Evolutionary conservation across 306 rosid genomes (phyloP), one percentile per base, ranked within the genome.

Genomic region (Boehmeria nivea): DNA sequence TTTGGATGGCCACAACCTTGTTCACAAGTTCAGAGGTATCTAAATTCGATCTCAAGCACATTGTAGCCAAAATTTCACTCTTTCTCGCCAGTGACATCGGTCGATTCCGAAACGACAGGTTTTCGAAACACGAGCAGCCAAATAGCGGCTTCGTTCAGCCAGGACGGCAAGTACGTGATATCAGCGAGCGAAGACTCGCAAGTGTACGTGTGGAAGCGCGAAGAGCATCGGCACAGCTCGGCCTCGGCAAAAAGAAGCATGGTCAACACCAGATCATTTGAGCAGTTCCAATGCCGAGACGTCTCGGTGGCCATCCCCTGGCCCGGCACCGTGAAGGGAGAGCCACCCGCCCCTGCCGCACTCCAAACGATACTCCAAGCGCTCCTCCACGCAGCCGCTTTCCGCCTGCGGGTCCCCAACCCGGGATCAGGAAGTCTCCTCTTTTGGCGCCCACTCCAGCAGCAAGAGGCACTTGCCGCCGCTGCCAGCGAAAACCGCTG

Each of bases 131-230:
- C 89, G 28, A 73, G 76, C 44, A 91, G 98, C 70, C 96, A 87
- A 74, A 85, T 91, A 24, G 73, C 85, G 60, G 91, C 85, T 11
- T 76, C 96, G 52, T 84, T 80, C 52, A 82, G 58, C 74, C 73
- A 71, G 62, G 69, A 69, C 54, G 91, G 94, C 47, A 82, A 67
- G 70, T 79, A 87, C 4, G 72, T 91, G 10, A 34, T 91, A 16
- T 58, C 85, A 55, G 89, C 98, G 39, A 87, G 98, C 43, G 98
- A 91, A 68, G 98, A 87, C 70, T 87, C 93, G 43, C 80, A 91
- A 17, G 98, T 91, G 0, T 84, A 63, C 37, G 51, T 91, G 0
- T 91, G 96, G 98, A 82, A 52, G 61, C 72, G 71, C 24, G 95
- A 82, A 49, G 96, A 83, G 55, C 63, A 75, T 12, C 37, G 61